A percentile compares a stretch with the other conserved stretches of the same genome.
Evolutionary conservation across 1,284 basidiomycete species (phyloP).

Genomic region (Erythrobasidium hasegawianum): DNA sequence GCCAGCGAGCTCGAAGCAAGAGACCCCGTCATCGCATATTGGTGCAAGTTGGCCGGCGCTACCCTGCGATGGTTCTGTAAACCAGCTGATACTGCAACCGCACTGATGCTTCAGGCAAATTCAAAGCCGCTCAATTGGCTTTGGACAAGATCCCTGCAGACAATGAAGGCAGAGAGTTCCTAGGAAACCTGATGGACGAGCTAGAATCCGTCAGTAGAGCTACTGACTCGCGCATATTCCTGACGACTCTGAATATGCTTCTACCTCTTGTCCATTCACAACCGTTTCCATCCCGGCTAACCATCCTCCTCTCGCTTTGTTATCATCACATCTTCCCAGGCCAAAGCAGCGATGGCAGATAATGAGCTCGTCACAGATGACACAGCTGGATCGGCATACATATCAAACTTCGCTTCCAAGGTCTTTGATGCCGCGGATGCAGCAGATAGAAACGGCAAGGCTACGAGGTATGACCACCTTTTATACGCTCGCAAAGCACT

Average conservation of each 20-base stretch:
- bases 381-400: constrained; percentile 73
- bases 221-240: neutral
- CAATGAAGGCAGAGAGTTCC: constrained; percentile 61
- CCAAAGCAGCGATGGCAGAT: constrained; percentile 69
- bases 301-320: neutral
- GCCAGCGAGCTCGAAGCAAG: constrained; percentile 75
- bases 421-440: constrained; percentile 87
- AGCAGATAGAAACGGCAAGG: constrained; percentile 73
- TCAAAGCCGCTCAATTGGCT: constrained; percentile 83
- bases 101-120: constrained; percentile 60
- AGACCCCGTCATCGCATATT: constrained; percentile 86
- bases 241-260: neutral
- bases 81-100: neutral
- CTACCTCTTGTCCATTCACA: constrained; percentile 1
- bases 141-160: constrained; percentile 65
- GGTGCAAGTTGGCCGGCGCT: constrained; percentile 70
- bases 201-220: constrained; percentile 62
- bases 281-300: neutral
- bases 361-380: constrained; percentile 82
- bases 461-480: constrained; percentile 60
- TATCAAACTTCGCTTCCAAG: constrained; percentile 88
- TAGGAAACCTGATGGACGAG: constrained; percentile 68
- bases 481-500: neutral
- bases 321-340: constrained; percentile 46
- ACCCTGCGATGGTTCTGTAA: neutral